Conservation (phyloP, 106 monocot genomes). For the Dendrobium nobile region DNA sequence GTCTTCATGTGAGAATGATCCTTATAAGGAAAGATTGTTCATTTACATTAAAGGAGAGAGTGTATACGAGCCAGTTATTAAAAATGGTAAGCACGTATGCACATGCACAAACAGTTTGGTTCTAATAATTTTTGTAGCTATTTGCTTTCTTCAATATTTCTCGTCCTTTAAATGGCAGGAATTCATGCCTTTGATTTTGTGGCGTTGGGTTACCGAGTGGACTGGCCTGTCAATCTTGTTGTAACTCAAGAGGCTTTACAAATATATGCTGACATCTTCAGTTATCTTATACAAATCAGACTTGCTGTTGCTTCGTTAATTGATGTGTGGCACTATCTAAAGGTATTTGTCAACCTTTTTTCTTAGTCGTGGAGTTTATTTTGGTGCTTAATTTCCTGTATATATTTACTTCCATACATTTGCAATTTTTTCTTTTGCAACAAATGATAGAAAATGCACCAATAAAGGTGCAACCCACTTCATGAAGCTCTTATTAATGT, state of each 20-base stretch:
- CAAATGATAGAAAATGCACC: neutral
- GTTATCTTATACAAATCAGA: constrained; percentile 73
- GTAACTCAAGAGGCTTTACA: constrained; percentile 59
- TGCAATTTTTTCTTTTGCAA: neutral
- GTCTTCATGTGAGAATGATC: constrained; percentile 84
- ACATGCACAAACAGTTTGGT: neutral
- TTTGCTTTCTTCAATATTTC: constrained; percentile 1
- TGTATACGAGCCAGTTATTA: constrained; percentile 13
- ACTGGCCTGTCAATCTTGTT: constrained; percentile 84
- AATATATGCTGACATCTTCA: constrained; percentile 76
- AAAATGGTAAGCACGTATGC: constrained; percentile 29
- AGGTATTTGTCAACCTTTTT: constrained; percentile 24
- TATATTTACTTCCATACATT: too few relatives aligned
- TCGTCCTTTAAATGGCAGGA: constrained; percentile 32
- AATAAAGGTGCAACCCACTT: neutral
- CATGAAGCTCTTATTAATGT: neutral
- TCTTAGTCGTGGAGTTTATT: neutral
- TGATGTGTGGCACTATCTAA: constrained; percentile 49
- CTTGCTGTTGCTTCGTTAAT: constrained; percentile 52
- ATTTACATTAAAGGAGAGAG: constrained; percentile 33
- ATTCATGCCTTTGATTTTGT: constrained; percentile 56
- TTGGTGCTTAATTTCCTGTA: neutral
- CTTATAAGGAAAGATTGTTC: constrained; percentile 68
- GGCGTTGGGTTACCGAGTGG: constrained; percentile 70
- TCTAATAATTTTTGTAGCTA: constrained; percentile 1